Conservation (phyloP, 108 stramenopile species). For the Skeletonema costatum region DNA sequence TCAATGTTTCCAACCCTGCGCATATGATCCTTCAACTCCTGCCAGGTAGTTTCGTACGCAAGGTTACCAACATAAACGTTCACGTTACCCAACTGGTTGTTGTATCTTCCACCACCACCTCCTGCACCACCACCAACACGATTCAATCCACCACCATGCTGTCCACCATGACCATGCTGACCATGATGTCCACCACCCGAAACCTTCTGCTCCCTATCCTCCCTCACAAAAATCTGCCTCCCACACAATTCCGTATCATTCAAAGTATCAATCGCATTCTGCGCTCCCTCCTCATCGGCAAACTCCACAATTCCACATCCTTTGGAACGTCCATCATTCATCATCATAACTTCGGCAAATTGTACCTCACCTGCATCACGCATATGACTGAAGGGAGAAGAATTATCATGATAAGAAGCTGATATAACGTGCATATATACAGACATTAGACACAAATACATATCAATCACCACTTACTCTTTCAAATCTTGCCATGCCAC, state of each 20-base stretch:
- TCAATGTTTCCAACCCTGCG: conserved; percentile 88
- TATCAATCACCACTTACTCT: conserved; percentile 31
- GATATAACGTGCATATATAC: too few relatives aligned
- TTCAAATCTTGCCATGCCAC: conserved; percentile 93
- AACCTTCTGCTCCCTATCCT: conserved; percentile 55
- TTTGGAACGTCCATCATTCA: conserved; percentile 67
- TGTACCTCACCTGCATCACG: conserved; percentile 78
- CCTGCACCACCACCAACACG: conserved; percentile 29
- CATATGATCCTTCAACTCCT: conserved; percentile 96
- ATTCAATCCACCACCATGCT: conserved; percentile 37
- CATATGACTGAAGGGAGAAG: conserved; percentile 61
- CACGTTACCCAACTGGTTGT: conserved; percentile 35
- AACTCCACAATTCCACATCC: conserved; percentile 91
- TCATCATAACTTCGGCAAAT: conserved; percentile 79
- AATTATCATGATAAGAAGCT: too few relatives aligned
- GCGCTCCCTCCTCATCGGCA: conserved; percentile 56
- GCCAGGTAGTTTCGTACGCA: conserved; percentile 84
- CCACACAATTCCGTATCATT: conserved; percentile 73
- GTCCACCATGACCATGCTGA: conserved; percentile 52
- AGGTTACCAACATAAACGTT: conserved; percentile 88
- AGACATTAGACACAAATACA: too few relatives aligned
- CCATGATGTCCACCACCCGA: conserved; percentile 42
- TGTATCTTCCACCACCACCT: conserved; percentile 38
- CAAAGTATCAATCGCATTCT: conserved; percentile 65
- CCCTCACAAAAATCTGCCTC: conserved; percentile 64